A percentile compares a stretch with the other conserved stretches of the same genome.
Evolutionary conservation across 257 asterid genomes (phyloP).

Genomic region (Petrea volubilis): DNA sequence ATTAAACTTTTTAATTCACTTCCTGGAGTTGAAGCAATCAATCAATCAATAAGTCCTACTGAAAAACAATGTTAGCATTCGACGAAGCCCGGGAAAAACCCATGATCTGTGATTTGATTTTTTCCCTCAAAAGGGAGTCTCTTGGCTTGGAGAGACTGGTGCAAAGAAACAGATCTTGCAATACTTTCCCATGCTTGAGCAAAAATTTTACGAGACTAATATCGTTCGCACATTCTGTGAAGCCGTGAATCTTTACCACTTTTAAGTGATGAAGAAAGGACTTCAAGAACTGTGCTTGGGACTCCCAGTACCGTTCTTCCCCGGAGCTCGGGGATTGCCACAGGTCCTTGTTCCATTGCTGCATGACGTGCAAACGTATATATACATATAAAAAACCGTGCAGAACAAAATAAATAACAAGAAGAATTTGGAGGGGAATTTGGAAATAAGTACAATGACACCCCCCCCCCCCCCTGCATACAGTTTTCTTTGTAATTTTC

Average conservation of each 20-base stretch:
- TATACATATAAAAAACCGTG: neutral
- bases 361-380: neutral
- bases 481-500: no score
- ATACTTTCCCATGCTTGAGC: constrained; percentile 66
- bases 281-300: constrained; percentile 51
- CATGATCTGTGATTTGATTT: constrained; percentile 69
- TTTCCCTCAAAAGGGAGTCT: constrained; percentile 52
- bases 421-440: no score
- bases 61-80: constrained; percentile 61
- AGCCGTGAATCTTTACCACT: constrained; percentile 70
- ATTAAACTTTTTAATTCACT: neutral
- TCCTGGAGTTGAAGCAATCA: constrained; percentile 1
- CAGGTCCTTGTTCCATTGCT: constrained; percentile 68
- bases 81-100: constrained; percentile 72
- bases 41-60: constrained; percentile 14
- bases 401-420: no score
- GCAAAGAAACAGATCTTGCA: constrained; percentile 53
- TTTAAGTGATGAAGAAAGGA: constrained; percentile 62
- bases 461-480: no score
- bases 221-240: constrained; percentile 56
- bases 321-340: constrained; percentile 58
- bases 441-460: no score
- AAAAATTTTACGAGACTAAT: constrained; percentile 64
- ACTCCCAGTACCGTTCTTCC: constrained; percentile 80
- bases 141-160: constrained; percentile 42